Conservation (phyloP, 1,284 basidiomycete genomes). For the Irpex sp. region DNA sequence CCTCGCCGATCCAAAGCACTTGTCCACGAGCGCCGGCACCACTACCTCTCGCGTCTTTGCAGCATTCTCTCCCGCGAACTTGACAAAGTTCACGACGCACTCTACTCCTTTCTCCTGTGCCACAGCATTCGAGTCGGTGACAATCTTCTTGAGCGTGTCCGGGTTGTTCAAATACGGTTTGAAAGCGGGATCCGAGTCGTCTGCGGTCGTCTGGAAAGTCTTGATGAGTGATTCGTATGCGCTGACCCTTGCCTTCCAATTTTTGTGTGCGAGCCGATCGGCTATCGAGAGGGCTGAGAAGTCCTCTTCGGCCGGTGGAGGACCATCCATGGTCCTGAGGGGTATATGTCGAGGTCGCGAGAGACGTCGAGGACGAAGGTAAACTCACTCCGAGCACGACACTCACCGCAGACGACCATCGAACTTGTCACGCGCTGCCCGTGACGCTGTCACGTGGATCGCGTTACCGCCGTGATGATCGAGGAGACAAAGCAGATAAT, state of each 20-base stretch:
- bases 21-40: constrained; percentile 90
- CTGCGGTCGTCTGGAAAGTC: constrained; percentile 83
- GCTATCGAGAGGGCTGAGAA: constrained; percentile 80
- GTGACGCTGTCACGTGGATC: constrained; percentile 10
- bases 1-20: constrained; percentile 89
- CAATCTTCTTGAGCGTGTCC: constrained; percentile 85
- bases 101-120: constrained; percentile 98
- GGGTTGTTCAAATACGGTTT: constrained; percentile 79
- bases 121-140: constrained; percentile 90
- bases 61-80: constrained; percentile 87
- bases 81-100: constrained; percentile 81
- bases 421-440: not conserved
- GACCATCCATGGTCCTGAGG: constrained; percentile 74
- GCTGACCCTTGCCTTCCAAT: constrained; percentile 97
- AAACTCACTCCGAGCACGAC: not conserved
- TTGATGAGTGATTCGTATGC: constrained; percentile 90
- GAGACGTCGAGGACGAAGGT: not conserved
- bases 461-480: not conserved
- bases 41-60: constrained; percentile 80
- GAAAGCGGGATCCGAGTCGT: constrained; percentile 94
- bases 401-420: not conserved
- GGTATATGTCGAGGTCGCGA: not conserved
- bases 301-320: constrained; percentile 91
- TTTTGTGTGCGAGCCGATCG: constrained; percentile 90
- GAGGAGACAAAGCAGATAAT: no score